These are phyloP conservation scores for Lactarius indigo DNA, from an alignment of 768 basidiomycete species.

Conservation along the genomic window DNA sequence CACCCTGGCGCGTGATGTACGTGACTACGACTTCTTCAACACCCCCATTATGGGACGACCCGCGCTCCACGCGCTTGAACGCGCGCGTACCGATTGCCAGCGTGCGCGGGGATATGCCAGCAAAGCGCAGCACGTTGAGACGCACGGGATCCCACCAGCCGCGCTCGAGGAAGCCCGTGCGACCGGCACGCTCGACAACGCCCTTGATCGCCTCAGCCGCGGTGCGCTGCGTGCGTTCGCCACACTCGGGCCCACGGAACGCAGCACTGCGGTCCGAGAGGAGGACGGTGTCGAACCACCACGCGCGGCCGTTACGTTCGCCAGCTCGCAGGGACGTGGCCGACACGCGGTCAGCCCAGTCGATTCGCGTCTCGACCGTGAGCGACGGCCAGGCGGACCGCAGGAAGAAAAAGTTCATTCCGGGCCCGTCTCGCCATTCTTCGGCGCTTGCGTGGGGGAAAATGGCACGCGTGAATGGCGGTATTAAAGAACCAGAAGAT, in stretches of 20 bases:
- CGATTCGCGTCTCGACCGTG: conserved; percentile 61
- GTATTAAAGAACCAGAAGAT: conserved; percentile 19
- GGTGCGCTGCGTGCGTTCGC: conserved; percentile 62
- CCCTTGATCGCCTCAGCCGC: conserved; percentile 58
- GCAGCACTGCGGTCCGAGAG: conserved; percentile 75
- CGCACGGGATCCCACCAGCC: conserved; percentile 82
- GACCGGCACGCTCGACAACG: conserved; percentile 42
- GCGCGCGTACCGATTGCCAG: conserved; percentile 32
- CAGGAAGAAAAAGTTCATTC: conserved; percentile 75
- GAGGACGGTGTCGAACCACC: conserved; percentile 67
- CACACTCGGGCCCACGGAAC: conserved; percentile 62
- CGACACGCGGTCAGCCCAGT: conserved; percentile 64
- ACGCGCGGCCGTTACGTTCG: conserved; percentile 41
- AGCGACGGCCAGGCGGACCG: conserved; percentile 70
- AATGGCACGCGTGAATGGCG: conserved; percentile 57
- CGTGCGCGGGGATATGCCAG: conserved; percentile 43
- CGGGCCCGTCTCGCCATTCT: conserved; percentile 73
- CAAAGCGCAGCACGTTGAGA: conserved; percentile 61
- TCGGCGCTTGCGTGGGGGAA: conserved; percentile 57
- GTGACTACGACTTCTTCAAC: conserved; percentile 56
- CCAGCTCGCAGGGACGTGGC: conserved; percentile 24
- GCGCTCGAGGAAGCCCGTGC: conserved; percentile 34
- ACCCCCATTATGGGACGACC: conserved; percentile 12
- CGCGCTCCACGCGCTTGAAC: conserved; percentile 13
- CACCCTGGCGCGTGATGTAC: conserved; percentile 69